Conservation (phyloP, 2,329 filamentous ascomycete genomes). For the Neofusicoccum kwambonambiense region DNA sequence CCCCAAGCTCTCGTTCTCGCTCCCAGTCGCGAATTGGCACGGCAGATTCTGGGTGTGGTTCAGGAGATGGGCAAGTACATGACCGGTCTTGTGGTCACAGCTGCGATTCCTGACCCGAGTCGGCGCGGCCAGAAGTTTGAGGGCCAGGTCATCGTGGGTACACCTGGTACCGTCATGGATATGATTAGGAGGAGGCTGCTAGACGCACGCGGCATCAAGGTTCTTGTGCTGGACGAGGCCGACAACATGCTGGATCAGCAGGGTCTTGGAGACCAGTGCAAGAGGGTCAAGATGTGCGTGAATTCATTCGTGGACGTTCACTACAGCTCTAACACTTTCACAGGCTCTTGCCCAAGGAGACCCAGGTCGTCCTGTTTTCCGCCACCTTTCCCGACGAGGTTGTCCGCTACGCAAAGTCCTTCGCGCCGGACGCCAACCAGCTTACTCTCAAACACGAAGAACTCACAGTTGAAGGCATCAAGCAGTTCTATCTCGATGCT, state of each 20-base stretch:
- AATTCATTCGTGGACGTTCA: background rate
- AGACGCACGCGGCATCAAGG: conserved; percentile 68
- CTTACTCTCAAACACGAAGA: conserved; percentile 88
- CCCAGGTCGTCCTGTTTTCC: conserved; percentile 94
- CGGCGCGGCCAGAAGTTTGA: conserved; percentile 67
- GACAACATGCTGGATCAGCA: conserved; percentile 99
- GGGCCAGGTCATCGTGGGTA: conserved; percentile 83
- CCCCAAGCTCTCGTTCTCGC: conserved; percentile 89
- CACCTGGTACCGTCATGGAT: conserved; percentile 89
- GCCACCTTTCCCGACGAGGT: conserved; percentile 90
- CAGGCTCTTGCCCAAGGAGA: conserved; percentile 68
- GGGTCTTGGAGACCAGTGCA: conserved; percentile 91
- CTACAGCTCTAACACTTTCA: conserved; percentile 30
- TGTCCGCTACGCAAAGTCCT: conserved; percentile 76
- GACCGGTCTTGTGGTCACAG: conserved; percentile 69
- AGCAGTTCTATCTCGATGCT: conserved; percentile 97
- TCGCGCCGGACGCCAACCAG: conserved; percentile 81
- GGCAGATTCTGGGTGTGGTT: conserved; percentile 88
- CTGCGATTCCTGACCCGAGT: conserved; percentile 77
- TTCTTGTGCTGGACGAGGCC: conserved; percentile 92
- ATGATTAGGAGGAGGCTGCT: conserved; percentile 76
- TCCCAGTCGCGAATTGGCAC: conserved; percentile 89
- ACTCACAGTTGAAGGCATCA: conserved; percentile 94
- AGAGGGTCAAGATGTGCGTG: conserved; percentile 80
- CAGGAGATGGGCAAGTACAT: conserved; percentile 82